phyloP scores from a whole-genome alignment of 1,284 basidiomycete species.

The Marasmius oreades region DNA sequence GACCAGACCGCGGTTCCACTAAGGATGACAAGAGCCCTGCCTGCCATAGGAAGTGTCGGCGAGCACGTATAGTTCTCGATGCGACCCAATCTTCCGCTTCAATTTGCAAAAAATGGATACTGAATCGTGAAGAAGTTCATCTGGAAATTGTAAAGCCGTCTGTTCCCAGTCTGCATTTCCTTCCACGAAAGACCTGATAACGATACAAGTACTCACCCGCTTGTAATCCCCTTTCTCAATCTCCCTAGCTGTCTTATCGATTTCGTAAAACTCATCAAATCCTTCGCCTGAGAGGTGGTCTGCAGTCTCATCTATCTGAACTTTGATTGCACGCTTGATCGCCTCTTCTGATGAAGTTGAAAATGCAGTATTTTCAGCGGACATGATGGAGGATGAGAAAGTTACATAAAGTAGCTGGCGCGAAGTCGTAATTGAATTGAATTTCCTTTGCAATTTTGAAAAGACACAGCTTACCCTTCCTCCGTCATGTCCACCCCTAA shows the following conservation, averaged over 20 bases:
- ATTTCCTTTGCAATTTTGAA: not conserved
- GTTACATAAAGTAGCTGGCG: not conserved
- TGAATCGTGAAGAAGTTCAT: constrained; percentile 86
- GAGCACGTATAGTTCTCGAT: constrained; percentile 79
- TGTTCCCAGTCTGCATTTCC: constrained; percentile 24
- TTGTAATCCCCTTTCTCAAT: constrained; percentile 53
- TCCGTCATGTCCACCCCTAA: constrained; percentile 39
- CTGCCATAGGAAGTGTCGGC: constrained; percentile 98
- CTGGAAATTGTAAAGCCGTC: constrained; percentile 95
- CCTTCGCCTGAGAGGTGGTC: constrained; percentile 31
- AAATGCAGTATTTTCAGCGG: constrained; percentile 35
- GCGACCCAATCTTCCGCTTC: constrained; percentile 47
- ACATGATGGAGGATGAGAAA: not conserved
- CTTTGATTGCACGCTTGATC: constrained; percentile 50
- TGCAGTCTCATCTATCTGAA: constrained; percentile 36
- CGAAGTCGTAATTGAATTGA: not conserved
- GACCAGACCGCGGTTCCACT: constrained; percentile 13
- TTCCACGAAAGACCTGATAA: not conserved
- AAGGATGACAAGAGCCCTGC: constrained; percentile 38
- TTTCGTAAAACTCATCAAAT: constrained; percentile 61
- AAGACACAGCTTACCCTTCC: not conserved
- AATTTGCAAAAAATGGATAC: constrained; percentile 83
- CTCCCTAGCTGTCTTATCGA: constrained; percentile 49
- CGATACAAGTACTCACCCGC: constrained; percentile 39
- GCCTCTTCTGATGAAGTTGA: constrained; percentile 59